Evolutionary conservation across 345 rosid genomes (phyloP).

Genomic region (Ceriops zippeliana): DNA sequence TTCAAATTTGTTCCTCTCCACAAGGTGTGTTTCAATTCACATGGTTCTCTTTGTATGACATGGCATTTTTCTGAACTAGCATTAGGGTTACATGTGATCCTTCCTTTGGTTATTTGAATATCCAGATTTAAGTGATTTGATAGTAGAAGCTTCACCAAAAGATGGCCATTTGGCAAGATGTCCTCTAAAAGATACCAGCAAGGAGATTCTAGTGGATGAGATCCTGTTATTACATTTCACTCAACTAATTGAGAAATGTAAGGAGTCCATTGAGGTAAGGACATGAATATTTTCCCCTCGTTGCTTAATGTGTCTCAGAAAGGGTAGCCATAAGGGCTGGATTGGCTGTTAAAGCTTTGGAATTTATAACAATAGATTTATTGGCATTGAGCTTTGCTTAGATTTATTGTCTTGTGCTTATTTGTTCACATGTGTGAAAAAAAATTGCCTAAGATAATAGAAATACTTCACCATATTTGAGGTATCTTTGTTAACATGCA

Average conservation of each 20-base stretch:
- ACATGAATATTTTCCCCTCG: neutral
- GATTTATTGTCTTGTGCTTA: neutral
- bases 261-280: slow-evolving; percentile 52
- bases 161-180: slow-evolving; percentile 83
- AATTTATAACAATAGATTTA: neutral
- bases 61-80: slow-evolving; percentile 8
- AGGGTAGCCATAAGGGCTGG: neutral
- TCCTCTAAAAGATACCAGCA: slow-evolving; percentile 43
- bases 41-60: slow-evolving; percentile 3
- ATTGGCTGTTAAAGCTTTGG: neutral
- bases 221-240: slow-evolving; percentile 46
- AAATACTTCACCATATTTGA: neutral
- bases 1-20: slow-evolving; percentile 48
- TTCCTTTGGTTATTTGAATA: slow-evolving; percentile 7
- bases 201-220: slow-evolving; percentile 65
- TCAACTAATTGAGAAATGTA: slow-evolving; percentile 35
- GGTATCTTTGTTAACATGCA: no score
- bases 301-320: neutral
- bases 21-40: slow-evolving; percentile 42
- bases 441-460: neutral
- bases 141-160: slow-evolving; percentile 56
- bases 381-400: neutral
- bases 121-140: slow-evolving; percentile 58
- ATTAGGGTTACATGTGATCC: neutral
- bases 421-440: neutral